Percentiles rank a stretch among this genome's conserved stretches.
phyloP scores from a whole-genome alignment of 2,329 filamentous ascomycete species.

The Aspergillus japonicus region DNA sequence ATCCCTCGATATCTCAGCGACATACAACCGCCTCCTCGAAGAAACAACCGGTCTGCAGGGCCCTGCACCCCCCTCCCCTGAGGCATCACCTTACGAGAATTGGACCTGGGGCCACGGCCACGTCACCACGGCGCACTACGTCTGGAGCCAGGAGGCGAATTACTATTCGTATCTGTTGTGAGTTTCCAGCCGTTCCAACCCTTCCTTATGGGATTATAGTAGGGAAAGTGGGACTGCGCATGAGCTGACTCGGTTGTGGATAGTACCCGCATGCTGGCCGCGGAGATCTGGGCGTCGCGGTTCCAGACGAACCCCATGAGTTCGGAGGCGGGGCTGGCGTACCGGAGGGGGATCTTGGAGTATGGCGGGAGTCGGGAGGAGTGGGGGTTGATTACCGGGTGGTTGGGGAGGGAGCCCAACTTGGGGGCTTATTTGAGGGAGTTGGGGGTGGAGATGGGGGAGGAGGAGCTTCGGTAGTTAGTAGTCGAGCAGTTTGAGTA shows the following conservation, averaged over 20 bases:
- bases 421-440: not conserved
- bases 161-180: conserved; percentile 8
- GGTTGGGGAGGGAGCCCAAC: not conserved
- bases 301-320: conserved; percentile 3
- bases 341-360: not conserved
- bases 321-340: not conserved
- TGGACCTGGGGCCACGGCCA: not conserved
- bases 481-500: not conserved
- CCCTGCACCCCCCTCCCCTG: no score
- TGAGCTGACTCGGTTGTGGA: not conserved
- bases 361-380: not conserved
- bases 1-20: not conserved
- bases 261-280: conserved; percentile 1
- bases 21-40: not conserved
- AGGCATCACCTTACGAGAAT: no score
- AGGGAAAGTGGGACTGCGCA: no score
- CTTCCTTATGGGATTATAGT: no score
- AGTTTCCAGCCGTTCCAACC: not conserved
- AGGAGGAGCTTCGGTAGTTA: not conserved
- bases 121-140: conserved; percentile 2
- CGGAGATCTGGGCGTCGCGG: not conserved
- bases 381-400: not conserved
- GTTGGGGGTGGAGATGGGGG: not conserved
- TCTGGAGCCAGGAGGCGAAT: conserved; percentile 6
- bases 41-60: not conserved